These are phyloP conservation scores for Henningerozyma blattae DNA, from an alignment of 805 yeast species.

Conservation along the genomic window DNA sequence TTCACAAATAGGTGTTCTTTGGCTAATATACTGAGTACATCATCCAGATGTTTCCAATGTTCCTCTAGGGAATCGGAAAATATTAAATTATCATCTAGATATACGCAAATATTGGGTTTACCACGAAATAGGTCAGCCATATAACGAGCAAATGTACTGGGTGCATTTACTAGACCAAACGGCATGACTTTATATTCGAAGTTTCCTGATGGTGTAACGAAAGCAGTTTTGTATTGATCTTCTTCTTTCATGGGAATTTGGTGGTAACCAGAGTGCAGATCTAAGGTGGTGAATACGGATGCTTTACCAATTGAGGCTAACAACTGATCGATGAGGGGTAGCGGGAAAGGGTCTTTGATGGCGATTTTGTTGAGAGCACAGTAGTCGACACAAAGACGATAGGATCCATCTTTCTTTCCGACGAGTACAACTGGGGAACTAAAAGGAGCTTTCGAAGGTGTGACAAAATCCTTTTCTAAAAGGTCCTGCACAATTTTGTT, in stretches of 20 bases:
- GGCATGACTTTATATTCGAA: slow-evolving; percentile 11
- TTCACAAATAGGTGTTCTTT: slow-evolving; percentile 5
- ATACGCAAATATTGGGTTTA: slow-evolving; percentile 5
- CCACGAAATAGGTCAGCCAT: slow-evolving; percentile 11
- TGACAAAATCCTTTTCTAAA: slow-evolving; percentile 4
- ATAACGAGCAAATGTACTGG: slow-evolving; percentile 9
- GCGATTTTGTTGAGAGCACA: slow-evolving; percentile 4
- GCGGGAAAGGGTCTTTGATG: slow-evolving; percentile 5
- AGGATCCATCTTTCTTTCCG: slow-evolving; percentile 7
- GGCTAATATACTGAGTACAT: slow-evolving; percentile 3
- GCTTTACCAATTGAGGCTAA: slow-evolving; percentile 1
- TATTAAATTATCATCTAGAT: slow-evolving; percentile 10
- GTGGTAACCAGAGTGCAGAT: slow-evolving; percentile 7
- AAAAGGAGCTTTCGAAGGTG: slow-evolving; percentile 5
- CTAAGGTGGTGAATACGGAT: slow-evolving; percentile 4
- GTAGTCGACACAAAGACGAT: slow-evolving; percentile 7
- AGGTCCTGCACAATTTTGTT: slow-evolving; percentile 3
- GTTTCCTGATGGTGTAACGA: slow-evolving; percentile 7
- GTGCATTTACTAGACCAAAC: slow-evolving; percentile 10
- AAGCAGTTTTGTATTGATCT: slow-evolving; percentile 5
- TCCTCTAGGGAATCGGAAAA: slow-evolving; percentile 2
- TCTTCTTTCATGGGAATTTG: slow-evolving; percentile 5
- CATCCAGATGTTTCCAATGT: slow-evolving; percentile 8
- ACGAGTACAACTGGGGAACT: slow-evolving; percentile 9
- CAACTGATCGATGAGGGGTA: slow-evolving; percentile 3